phyloP scores from a whole-genome alignment of 1,139 yeast species.

The Meyerozyma athensensis region DNA sequence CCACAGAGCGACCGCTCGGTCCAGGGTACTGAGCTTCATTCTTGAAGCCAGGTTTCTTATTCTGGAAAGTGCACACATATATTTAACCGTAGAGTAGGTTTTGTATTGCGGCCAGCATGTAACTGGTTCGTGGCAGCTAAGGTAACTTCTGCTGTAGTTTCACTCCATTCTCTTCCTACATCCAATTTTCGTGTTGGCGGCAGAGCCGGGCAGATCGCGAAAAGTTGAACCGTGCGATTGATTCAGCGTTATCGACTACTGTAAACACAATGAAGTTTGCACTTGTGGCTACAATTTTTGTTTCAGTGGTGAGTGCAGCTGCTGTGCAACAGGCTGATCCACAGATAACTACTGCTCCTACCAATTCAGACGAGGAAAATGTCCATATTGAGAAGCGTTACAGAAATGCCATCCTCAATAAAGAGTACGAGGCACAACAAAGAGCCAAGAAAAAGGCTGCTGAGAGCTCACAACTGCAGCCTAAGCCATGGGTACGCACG shows the following conservation, averaged over 20 bases:
- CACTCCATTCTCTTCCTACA: neutral
- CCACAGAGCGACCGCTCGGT: conserved; percentile 18
- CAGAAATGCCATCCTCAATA: conserved; percentile 36
- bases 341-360: conserved; percentile 5
- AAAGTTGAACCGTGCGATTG: too few species aligned
- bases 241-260: neutral
- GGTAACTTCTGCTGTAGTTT: neutral
- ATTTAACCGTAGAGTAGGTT: neutral
- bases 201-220: neutral
- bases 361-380: neutral
- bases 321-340: conserved; percentile 10
- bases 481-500: conserved; percentile 73
- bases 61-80: neutral
- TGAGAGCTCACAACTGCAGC: conserved; percentile 18
- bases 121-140: too few species aligned
- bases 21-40: neutral
- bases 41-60: conserved; percentile 1
- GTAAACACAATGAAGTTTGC: neutral
- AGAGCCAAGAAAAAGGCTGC: conserved; percentile 14
- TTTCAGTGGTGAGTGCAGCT: conserved; percentile 2
- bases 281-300: neutral
- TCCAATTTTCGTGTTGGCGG: too few species aligned
- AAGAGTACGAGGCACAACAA: conserved; percentile 34
- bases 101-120: too few species aligned
- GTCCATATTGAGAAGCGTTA: conserved; percentile 24